Base-by-base conservation (phyloP, 768 basidiomycete genomes). In the Ramaria rubella region DNA sequence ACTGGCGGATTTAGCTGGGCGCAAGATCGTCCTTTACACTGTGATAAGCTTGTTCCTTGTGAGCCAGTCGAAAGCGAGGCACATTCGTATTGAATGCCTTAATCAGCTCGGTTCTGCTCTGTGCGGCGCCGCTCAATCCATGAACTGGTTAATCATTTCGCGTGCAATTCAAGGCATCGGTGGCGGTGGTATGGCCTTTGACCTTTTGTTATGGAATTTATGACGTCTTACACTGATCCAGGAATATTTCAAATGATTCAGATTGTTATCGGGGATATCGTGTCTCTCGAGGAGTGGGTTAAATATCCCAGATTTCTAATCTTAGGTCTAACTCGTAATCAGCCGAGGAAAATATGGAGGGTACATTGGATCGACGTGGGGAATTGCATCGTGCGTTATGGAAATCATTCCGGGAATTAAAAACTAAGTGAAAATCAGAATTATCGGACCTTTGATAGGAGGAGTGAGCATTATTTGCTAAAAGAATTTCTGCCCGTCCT, bases 41-140 rank as follows among this genome's bases (percentile, higher is more conserved):
- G 78, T 78, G 4, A 87, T 94, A 38, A 9, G 73, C 23, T 67
- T 82, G 4, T 94, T 93, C 68, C 67, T 92, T 70, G 82, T 88
- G 64, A 29, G 77, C 63, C 1, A 3, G n/a, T n/a, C 2, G n/a
- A 38, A 38, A 38, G n/a, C 12, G 2, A 14, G 6, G 12, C n/a
- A 14, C 36, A 38, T 38, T 14, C 7, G 36, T 3, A 14, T 12
- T n/a, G 12, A 38, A 38, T 1, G 42, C 24, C 24, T 19, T n/a
- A 6, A 23, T 36, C 23, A 71, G 71, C 43, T 70, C 33, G 72
- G 69, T 36, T 75, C 73, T 23, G 73, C 69, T 2, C 53, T 76
- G 23, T 76, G 75, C 58, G 76, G 73, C 33, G 72, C 75, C n/a
- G 74, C 75, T 3, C 70, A 76, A 61, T 72, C 30, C 24, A 73